phyloP scores from a whole-genome alignment of 2,329 filamentous ascomycete genomes.

The Sphaerulina vaccinii region DNA sequence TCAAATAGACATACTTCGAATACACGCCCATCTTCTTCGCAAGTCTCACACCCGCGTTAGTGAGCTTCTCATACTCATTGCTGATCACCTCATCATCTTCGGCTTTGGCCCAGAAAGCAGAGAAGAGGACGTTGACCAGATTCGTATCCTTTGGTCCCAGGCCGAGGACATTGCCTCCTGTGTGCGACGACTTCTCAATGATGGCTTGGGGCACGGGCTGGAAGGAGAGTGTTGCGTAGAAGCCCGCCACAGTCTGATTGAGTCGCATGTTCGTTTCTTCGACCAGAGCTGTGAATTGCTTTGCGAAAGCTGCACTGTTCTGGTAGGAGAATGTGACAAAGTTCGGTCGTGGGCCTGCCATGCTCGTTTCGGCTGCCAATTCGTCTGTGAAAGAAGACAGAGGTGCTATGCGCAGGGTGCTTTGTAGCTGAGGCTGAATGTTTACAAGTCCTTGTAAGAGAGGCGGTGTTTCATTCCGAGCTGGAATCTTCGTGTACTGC shows the following conservation, averaged over 20 bases:
- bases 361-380: not conserved
- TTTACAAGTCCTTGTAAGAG: not conserved
- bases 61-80: not conserved
- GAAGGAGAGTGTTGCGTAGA: not conserved
- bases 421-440: not conserved
- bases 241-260: not conserved
- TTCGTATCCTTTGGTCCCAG: not conserved
- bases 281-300: not conserved
- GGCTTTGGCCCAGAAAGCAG: slow-evolving; percentile 17
- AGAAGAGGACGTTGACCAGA: not conserved
- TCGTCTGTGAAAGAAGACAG: slow-evolving; percentile 6
- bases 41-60: not conserved
- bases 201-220: slow-evolving; percentile 4
- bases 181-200: not conserved
- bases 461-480: not conserved
- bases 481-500: slow-evolving; percentile 4
- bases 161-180: slow-evolving; percentile 6
- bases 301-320: not conserved
- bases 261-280: not conserved
- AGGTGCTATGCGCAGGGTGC: not conserved
- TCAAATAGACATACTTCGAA: not conserved
- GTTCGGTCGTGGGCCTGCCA: not conserved
- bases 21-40: not conserved
- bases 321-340: slow-evolving; percentile 7
- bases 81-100: slow-evolving; percentile 23